Percentiles rank a stretch among this genome's conserved stretches.
phyloP scores from a whole-genome alignment of 805 yeast genomes.

The Candida easanensis region DNA sequence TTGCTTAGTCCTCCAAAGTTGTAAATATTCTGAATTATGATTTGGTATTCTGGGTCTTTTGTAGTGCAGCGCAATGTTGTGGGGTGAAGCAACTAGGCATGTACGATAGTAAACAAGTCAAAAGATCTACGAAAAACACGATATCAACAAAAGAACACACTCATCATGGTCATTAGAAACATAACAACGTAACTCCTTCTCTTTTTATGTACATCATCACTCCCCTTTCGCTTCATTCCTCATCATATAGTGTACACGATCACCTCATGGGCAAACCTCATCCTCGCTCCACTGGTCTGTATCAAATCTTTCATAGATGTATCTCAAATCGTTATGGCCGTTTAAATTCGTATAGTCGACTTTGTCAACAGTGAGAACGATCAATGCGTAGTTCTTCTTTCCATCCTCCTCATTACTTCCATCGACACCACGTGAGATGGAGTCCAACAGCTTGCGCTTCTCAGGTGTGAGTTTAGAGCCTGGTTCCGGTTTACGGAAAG shows the following conservation, averaged over 20 bases:
- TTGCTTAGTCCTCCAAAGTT: conserved; percentile 35
- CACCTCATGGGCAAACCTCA: conserved; percentile 68
- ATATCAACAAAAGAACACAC: background rate
- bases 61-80: no score
- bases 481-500: conserved; percentile 74
- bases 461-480: conserved; percentile 56
- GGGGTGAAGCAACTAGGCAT: no score
- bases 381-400: conserved; percentile 60
- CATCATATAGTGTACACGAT: background rate
- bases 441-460: conserved; percentile 57
- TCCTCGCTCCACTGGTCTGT: conserved; percentile 69
- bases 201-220: background rate
- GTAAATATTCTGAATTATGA: conserved; percentile 28
- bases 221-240: background rate
- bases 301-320: conserved; percentile 49
- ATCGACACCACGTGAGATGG: conserved; percentile 79
- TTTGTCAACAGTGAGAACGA: conserved; percentile 63
- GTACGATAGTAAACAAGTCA: no score
- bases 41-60: no score
- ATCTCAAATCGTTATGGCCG: conserved; percentile 45
- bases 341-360: conserved; percentile 69
- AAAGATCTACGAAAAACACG: background rate
- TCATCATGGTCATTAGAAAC: conserved; percentile 11
- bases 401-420: conserved; percentile 65
- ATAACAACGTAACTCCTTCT: conserved; percentile 1